Percentiles rank a stretch among this genome's conserved stretches.
Evolutionary conservation across 2,329 filamentous ascomycete species (phyloP).

Genomic region (Talaromyces amestolkiae): DNA sequence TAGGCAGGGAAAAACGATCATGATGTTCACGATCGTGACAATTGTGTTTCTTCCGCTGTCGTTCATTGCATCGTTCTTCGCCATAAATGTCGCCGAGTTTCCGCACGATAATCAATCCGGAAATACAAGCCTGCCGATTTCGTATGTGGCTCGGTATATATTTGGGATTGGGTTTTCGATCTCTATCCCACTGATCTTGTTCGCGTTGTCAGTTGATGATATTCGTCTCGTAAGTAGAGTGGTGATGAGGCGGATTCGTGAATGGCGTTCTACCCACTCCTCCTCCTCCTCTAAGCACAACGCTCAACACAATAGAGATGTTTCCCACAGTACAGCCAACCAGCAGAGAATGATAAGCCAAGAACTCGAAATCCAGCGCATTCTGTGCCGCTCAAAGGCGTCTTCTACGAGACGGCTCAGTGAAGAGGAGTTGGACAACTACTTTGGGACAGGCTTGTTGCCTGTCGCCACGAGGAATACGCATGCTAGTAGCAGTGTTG

Average conservation of each 20-base stretch:
- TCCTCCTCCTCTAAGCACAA: neutral
- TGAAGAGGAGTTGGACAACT: slow-evolving; percentile 9
- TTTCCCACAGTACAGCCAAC: neutral
- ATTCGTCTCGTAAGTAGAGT: slow-evolving; percentile 34
- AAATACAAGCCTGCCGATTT: slow-evolving; percentile 41
- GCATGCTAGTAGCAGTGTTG: neutral
- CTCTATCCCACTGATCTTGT: slow-evolving; percentile 49
- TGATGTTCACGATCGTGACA: slow-evolving; percentile 60
- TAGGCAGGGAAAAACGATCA: slow-evolving; percentile 56
- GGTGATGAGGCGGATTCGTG: slow-evolving; percentile 24
- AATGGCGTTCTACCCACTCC: slow-evolving; percentile 23
- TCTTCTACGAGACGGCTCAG: slow-evolving; percentile 4
- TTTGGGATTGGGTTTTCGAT: slow-evolving; percentile 57
- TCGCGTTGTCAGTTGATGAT: slow-evolving; percentile 49
- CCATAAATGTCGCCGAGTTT: slow-evolving; percentile 54
- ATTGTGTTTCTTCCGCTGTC: slow-evolving; percentile 57
- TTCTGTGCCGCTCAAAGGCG: slow-evolving; percentile 7
- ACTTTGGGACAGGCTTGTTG: slow-evolving; percentile 14
- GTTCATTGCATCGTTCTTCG: slow-evolving; percentile 57
- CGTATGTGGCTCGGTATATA: slow-evolving; percentile 56
- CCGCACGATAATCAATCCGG: slow-evolving; percentile 32
- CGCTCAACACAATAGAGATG: neutral
- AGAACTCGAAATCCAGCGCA: slow-evolving; percentile 15
- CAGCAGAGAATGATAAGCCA: slow-evolving; percentile 9
- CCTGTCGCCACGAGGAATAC: slow-evolving; percentile 14